These are phyloP conservation scores for Globisporangium megalacanthum DNA, from an alignment of 352 stramenopile species.

Conservation along the genomic window DNA sequence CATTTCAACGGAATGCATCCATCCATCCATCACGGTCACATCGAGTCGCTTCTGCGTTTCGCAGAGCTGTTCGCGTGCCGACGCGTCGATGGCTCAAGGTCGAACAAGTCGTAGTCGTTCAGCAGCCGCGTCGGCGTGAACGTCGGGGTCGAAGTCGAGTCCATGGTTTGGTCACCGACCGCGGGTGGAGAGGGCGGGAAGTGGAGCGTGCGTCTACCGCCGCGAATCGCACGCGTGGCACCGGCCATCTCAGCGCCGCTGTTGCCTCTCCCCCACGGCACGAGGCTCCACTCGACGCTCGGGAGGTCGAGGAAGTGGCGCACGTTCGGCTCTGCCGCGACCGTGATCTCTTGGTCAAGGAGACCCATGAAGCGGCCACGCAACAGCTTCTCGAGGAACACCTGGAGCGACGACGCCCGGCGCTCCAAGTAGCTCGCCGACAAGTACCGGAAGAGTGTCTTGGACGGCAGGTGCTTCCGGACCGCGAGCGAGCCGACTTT, in stretches of 20 bases:
- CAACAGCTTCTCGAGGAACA: slow-evolving; percentile 58
- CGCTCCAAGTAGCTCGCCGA: slow-evolving; percentile 54
- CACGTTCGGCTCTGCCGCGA: slow-evolving; percentile 59
- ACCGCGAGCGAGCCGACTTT: slow-evolving; percentile 52
- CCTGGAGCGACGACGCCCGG: slow-evolving; percentile 48
- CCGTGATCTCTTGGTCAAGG: slow-evolving; percentile 60
- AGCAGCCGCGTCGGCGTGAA: slow-evolving; percentile 25
- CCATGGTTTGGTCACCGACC: slow-evolving; percentile 4
- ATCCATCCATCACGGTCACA: slow-evolving; percentile 22
- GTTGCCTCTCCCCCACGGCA: slow-evolving; percentile 25
- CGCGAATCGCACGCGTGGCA: neutral
- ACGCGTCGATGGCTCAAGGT: slow-evolving; percentile 14
- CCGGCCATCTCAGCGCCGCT: neutral
- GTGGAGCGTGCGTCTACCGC: slow-evolving; percentile 15
- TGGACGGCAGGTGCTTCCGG: slow-evolving; percentile 50
- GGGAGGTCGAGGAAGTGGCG: slow-evolving; percentile 64
- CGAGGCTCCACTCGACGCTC: slow-evolving; percentile 63
- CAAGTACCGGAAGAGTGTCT: slow-evolving; percentile 65
- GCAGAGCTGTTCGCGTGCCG: slow-evolving; percentile 32
- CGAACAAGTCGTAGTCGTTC: slow-evolving; percentile 19
- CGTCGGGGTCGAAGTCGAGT: slow-evolving; percentile 4
- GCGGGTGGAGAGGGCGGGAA: slow-evolving; percentile 21
- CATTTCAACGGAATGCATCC: neutral
- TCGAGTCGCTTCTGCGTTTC: slow-evolving; percentile 44
- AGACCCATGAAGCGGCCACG: slow-evolving; percentile 53